These are phyloP conservation scores for Mrakia blollopis DNA, from an alignment of 768 basidiomycete genomes.

Conservation along the genomic window DNA sequence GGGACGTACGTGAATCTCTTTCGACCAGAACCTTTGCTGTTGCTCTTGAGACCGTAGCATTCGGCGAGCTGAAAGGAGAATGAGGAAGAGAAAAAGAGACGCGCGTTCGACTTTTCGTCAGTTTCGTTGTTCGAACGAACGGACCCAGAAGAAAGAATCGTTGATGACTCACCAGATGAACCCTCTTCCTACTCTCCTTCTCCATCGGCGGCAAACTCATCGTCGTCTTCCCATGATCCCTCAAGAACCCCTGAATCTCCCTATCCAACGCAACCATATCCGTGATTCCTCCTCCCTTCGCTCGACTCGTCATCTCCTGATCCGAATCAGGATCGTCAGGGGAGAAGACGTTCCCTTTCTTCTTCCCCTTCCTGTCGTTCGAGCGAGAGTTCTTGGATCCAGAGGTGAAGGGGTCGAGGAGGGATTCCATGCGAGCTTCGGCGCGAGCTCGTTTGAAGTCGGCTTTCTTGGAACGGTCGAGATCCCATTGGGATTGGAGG, in stretches of 20 bases:
- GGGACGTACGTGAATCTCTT: constrained; percentile 63
- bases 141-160: neutral
- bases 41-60: constrained; percentile 68
- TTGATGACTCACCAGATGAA: constrained; percentile 61
- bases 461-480: constrained; percentile 78
- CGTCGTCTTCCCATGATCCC: constrained; percentile 51
- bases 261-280: constrained; percentile 35
- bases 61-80: constrained; percentile 51
- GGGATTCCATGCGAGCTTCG: constrained; percentile 54
- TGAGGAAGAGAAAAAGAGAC: too few relatives aligned
- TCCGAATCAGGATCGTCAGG: constrained; percentile 57
- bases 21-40: constrained; percentile 66
- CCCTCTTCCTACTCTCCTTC: constrained; percentile 62
- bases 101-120: neutral
- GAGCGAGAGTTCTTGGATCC: constrained; percentile 56
- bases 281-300: constrained; percentile 27
- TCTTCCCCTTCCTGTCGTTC: constrained; percentile 45
- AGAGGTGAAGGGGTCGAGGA: constrained; percentile 58
- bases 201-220: constrained; percentile 75
- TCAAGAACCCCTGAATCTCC: constrained; percentile 66
- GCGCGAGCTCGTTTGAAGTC: constrained; percentile 62
- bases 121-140: neutral
- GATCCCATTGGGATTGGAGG: constrained; percentile 66
- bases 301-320: constrained; percentile 43
- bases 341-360: constrained; percentile 29